Base-by-base conservation (phyloP, 106 monocot species). In the Iris macrosiphon region DNA sequence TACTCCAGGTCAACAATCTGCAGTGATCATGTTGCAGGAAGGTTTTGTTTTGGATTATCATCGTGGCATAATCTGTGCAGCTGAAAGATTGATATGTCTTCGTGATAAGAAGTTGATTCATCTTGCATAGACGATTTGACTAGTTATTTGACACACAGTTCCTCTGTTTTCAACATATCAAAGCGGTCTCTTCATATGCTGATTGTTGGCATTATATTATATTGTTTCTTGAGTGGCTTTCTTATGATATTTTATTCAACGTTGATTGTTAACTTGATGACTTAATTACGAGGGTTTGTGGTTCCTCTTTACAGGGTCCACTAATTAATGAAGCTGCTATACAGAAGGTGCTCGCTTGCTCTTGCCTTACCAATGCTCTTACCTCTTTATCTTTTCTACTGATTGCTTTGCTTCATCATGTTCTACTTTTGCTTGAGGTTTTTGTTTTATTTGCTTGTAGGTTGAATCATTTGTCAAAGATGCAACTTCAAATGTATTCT, bases 281-380 rank as follows among this genome's bases (percentile, higher is more conserved):
- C 12, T 22, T 14, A 6, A 19, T 50, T 20, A 5, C 40, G 58
- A 56, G 18, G 1, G 4, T 32, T 18, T 59, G 45, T 53, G 6
- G 27, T 40, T 44, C 57, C 28, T 61, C 41, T 31, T 57, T 70
- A 24, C 79, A 95, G 95, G 95, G 95, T 41, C 95, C 95, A 38
- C 73, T 95, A 58, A 95, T 95, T 46, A 95, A 85, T 79, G 89
- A 89, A 85, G 78, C 81, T 74, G 89, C 95, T 40, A 66, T 95
- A 34, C 52, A 89, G 50, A 95, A 95, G 85, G 95, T 94, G 20
- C 10, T 49, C 37, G 42, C 8, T 26, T 63, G 48, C 25, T 68
- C 27, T 46, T 41, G 39, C 16, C 22, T 10, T 45, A 7, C 12
- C 17, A 25, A 11, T 65, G 4, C 40, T 35, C 10, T 10, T 54